Evolutionary conservation across 169 alveolate species (phyloP).

Genomic region (Amoebophrya sp.): DNA sequence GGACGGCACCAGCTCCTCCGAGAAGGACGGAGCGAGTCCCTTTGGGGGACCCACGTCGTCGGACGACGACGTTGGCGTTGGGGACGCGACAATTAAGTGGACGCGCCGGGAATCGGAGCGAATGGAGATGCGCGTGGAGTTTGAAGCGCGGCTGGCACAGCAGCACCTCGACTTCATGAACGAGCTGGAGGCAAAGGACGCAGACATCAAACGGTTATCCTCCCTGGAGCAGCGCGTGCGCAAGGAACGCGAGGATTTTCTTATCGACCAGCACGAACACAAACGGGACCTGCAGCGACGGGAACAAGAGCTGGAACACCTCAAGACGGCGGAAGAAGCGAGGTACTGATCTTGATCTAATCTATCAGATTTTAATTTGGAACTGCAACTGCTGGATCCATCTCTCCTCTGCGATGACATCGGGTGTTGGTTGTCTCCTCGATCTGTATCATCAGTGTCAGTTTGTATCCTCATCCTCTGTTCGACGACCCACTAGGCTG

Average conservation of each 20-base stretch:
- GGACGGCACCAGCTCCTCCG: too few species aligned
- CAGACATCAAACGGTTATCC: not conserved
- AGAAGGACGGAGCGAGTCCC: too few species aligned
- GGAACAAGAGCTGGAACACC: not conserved
- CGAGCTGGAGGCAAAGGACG: not conserved
- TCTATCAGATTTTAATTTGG: not conserved
- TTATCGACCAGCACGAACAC: not conserved
- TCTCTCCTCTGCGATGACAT: not conserved
- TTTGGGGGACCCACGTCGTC: too few species aligned
- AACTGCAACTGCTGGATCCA: not conserved
- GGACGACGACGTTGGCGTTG: too few species aligned
- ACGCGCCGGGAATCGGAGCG: too few species aligned
- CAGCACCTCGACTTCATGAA: not conserved
- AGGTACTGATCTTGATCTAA: not conserved
- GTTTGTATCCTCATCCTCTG: not conserved
- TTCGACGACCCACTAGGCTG: not conserved
- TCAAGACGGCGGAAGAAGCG: not conserved
- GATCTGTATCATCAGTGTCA: not conserved
- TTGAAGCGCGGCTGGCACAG: not conserved
- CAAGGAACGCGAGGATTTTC: not conserved
- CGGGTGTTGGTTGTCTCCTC: not conserved
- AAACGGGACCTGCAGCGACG: not conserved
- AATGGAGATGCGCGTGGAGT: not conserved
- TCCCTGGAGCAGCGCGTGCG: not conserved
- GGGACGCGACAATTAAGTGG: too few species aligned